A percentile compares a stretch with the other conserved stretches of the same genome.
These are phyloP conservation scores for Barbarea vulgaris DNA, from an alignment of 345 rosid species.

Conservation along the genomic window DNA sequence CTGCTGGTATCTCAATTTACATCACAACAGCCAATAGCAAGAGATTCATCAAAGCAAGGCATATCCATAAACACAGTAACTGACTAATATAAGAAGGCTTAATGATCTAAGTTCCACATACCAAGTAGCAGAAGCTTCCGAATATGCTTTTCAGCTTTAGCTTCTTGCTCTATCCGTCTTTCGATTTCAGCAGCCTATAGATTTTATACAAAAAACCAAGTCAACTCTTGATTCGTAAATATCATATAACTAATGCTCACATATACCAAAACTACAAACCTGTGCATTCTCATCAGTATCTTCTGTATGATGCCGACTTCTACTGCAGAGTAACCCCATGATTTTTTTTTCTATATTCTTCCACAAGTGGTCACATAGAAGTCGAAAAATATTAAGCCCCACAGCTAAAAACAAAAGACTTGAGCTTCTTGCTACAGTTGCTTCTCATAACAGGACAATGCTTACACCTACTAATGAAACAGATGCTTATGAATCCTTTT, in stretches of 20 bases:
- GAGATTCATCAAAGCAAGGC: background rate
- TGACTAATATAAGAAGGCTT: background rate
- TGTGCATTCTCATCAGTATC: constrained; percentile 84
- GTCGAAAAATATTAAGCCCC: constrained; percentile 41
- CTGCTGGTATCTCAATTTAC: background rate
- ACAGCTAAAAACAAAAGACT: constrained; percentile 26
- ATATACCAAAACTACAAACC: constrained; percentile 43
- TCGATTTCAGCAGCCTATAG: constrained; percentile 87
- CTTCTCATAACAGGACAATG: constrained; percentile 32
- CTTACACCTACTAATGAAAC: constrained; percentile 36
- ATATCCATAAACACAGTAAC: constrained; percentile 2
- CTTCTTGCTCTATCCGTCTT: constrained; percentile 93
- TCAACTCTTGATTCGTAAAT: background rate
- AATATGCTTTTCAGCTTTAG: constrained; percentile 92
- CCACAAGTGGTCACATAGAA: constrained; percentile 56
- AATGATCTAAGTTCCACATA: constrained; percentile 33
- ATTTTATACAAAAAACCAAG: constrained; percentile 16
- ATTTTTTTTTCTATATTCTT: constrained; percentile 43
- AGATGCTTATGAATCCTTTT: background rate
- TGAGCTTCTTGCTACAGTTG: constrained; percentile 28
- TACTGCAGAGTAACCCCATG: constrained; percentile 95
- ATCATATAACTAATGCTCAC: background rate
- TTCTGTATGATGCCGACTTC: constrained; percentile 58
- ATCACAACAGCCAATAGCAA: background rate
- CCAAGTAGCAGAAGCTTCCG: constrained; percentile 95